Evolutionary conservation across 2,329 filamentous ascomycete species (phyloP).

Genomic region (Epichloe amarillans): DNA sequence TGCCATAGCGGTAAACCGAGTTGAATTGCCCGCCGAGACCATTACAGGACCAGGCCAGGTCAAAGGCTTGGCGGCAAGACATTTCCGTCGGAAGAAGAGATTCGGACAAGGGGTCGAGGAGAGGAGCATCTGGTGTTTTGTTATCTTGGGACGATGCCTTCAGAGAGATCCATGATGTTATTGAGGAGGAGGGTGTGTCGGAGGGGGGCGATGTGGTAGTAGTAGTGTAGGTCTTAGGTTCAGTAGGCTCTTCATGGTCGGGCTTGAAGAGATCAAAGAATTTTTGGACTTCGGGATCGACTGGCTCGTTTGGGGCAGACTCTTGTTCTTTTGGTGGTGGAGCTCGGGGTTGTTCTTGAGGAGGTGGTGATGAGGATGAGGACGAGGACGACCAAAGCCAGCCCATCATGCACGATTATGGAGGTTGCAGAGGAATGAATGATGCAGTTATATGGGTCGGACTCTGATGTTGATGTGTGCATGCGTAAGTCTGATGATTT

Average conservation of each 20-base stretch:
- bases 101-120: constrained; percentile 40
- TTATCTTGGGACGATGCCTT: constrained; percentile 16
- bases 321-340: constrained; percentile 10
- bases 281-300: constrained; percentile 40
- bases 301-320: constrained; percentile 14
- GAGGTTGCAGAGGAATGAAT: not conserved
- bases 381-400: constrained; percentile 43
- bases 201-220: constrained; percentile 14
- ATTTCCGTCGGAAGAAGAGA: constrained; percentile 67
- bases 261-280: constrained; percentile 35
- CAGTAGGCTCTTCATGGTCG: constrained; percentile 14
- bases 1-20: constrained; percentile 77
- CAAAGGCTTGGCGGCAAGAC: constrained; percentile 83
- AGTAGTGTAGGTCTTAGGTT: constrained; percentile 9
- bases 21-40: constrained; percentile 84
- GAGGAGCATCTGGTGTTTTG: constrained; percentile 12
- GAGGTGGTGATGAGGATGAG: constrained; percentile 16
- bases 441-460: not conserved
- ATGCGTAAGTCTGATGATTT: too few species aligned
- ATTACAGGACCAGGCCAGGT: constrained; percentile 88
- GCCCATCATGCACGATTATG: constrained; percentile 32
- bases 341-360: constrained; percentile 10
- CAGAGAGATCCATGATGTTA: constrained; percentile 22
- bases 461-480: not conserved
- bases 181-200: constrained; percentile 18